Base-by-base conservation (phyloP, 768 basidiomycete genomes). In the Lenzites betulinus region DNA sequence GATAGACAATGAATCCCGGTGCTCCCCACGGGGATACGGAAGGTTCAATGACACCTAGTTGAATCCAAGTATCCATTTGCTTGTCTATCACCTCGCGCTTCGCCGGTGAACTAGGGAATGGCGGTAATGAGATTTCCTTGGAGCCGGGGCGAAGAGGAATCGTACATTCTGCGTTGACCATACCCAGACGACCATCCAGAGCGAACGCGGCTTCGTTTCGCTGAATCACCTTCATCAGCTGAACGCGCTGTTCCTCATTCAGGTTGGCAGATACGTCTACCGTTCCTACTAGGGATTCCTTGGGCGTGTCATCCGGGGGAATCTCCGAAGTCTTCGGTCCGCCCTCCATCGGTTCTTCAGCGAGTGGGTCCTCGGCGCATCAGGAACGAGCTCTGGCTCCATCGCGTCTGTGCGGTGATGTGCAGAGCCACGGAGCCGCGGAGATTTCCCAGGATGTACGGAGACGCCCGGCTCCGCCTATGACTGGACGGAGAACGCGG, bases 21-120 rank as follows among this genome's bases (percentile, higher is more conserved):
- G 67, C 67, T 15, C 58, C 67, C 74, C 74, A 81, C 0, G 77
- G 78, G 57, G 78, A 78, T 1, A 60, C 54, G 0, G 77, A 79
- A 0, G 71, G 73, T 51, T 81, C 76, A n/a, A 80, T 78, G 0
- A 80, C 74, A 0, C 70, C 76, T 5, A 66, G 56, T 18, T 67
- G 48, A 7, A 78, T 28, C 46, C 46, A 47, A 15, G 25, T 47
- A n/a, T 66, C 66, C 39, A 67, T 64, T 46, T 71, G 69, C 52
- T 33, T 52, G n/a, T 47, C 46, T 25, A 47, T 47, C 11, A 47
- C 46, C 18, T 47, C 46, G 6, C 58, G 42, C 13, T 64, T 71
- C 6, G 66, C 64, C n/a, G 66, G 70, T 2, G 70, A 71, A 3
- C 23, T n/a, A 12, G 57, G 53, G 41, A 70, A 70, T 1, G 65